phyloP scores from a whole-genome alignment of 768 basidiomycete species.

The Rhodosporidiobolus sp. region DNA sequence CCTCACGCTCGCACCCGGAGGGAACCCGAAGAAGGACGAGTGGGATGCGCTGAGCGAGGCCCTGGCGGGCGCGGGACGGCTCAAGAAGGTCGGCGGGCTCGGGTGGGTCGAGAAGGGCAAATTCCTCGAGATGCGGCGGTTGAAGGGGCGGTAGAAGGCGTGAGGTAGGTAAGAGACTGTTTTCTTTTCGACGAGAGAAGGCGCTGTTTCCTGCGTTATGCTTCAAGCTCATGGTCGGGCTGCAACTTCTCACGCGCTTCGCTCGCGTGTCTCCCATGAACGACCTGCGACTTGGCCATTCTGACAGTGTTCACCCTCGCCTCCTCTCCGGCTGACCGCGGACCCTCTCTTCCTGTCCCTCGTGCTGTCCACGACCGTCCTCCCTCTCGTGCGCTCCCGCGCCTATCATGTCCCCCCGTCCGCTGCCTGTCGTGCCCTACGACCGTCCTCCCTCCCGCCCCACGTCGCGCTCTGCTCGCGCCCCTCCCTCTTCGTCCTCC shows the following conservation, averaged over 20 bases:
- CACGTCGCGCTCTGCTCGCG: neutral
- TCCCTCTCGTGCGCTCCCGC: too few relatives aligned
- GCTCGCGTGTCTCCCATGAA: neutral
- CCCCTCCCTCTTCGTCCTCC: neutral
- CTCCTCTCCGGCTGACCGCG: neutral
- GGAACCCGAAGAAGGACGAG: constrained; percentile 1
- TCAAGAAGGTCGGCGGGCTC: constrained; percentile 28
- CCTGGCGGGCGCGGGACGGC: constrained; percentile 15
- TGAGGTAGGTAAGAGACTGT: too few relatives aligned
- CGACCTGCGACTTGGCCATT: too few relatives aligned
- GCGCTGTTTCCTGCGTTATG: too few relatives aligned
- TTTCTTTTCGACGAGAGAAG: too few relatives aligned
- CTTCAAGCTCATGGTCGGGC: too few relatives aligned
- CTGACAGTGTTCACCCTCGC: too few relatives aligned
- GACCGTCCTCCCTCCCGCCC: neutral
- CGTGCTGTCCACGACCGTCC: neutral
- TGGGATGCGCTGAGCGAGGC: constrained; percentile 28
- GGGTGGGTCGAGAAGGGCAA: constrained; percentile 32
- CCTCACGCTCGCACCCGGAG: neutral
- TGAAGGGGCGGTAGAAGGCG: constrained; percentile 14
- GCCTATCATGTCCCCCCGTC: neutral
- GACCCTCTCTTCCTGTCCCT: neutral
- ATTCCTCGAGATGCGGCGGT: constrained; percentile 33
- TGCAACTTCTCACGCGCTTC: too few relatives aligned
- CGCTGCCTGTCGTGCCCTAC: neutral